Evolutionary conservation across 176 grass and related monocot genomes (phyloP).

Genomic region (Hsuehochloa calcarea): DNA sequence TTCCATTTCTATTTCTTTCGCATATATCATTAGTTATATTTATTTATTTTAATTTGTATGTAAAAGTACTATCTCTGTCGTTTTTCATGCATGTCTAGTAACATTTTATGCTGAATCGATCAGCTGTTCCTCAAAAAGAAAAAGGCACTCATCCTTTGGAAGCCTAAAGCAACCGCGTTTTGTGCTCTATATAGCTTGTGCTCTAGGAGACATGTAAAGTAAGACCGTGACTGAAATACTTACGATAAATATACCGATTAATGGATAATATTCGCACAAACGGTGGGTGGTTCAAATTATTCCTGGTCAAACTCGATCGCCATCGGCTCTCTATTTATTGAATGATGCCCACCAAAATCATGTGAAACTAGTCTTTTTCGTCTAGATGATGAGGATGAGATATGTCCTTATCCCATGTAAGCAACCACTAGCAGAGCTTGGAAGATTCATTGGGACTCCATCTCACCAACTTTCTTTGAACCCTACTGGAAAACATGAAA

Average conservation of each 20-base stretch:
- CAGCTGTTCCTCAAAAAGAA: background rate
- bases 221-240: constrained; percentile 9
- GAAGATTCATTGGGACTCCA: constrained; percentile 57
- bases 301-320: constrained; percentile 58
- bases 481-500: constrained; percentile 10
- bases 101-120: background rate
- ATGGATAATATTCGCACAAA: background rate
- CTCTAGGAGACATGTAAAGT: background rate
- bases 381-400: constrained; percentile 50
- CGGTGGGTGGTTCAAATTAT: constrained; percentile 29
- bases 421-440: constrained; percentile 48
- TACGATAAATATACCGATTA: background rate
- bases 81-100: background rate
- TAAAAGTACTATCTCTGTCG: background rate
- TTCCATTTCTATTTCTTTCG: background rate
- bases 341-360: constrained; percentile 44
- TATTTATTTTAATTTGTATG: background rate
- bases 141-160: background rate
- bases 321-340: constrained; percentile 41
- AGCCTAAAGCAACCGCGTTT: background rate
- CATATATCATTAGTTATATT: background rate
- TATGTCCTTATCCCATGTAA: constrained; percentile 42
- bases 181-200: background rate
- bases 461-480: constrained; percentile 46
- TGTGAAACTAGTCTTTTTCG: constrained; percentile 49